Percentiles rank a stretch among this genome's conserved stretches.
Evolutionary conservation across 352 stramenopile genomes (phyloP).

Genomic region (Phytophthora quininea): DNA sequence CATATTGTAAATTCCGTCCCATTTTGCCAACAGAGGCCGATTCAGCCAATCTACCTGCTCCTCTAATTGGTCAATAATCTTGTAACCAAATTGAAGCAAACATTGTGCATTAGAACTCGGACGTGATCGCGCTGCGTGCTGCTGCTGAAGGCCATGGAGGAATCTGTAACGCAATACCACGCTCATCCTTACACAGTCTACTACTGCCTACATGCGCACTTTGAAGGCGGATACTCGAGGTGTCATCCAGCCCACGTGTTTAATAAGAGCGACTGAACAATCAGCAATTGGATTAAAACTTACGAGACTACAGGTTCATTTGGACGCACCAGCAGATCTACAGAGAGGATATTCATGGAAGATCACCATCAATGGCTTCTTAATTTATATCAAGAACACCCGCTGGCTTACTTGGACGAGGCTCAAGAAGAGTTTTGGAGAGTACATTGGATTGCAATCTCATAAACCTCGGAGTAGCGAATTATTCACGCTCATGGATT

Average conservation of each 20-base stretch:
- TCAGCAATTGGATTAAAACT: slow-evolving; percentile 22
- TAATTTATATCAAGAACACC: slow-evolving; percentile 4
- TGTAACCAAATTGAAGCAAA: too few species aligned
- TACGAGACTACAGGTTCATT: slow-evolving; percentile 31
- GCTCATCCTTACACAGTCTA: slow-evolving; percentile 19
- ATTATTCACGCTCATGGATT: slow-evolving; percentile 19
- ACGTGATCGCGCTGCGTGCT: too few species aligned
- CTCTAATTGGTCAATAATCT: too few species aligned
- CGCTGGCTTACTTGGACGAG: slow-evolving; percentile 16
- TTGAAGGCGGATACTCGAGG: slow-evolving; percentile 11
- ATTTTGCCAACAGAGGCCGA: too few species aligned
- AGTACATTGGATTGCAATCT: neutral
- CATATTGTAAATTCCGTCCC: too few species aligned
- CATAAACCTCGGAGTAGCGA: slow-evolving; percentile 8
- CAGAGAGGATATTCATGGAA: slow-evolving; percentile 10
- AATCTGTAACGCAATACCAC: slow-evolving; percentile 1
- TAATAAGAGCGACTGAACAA: slow-evolving; percentile 23
- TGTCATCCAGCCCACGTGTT: slow-evolving; percentile 15
- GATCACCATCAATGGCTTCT: slow-evolving; percentile 12
- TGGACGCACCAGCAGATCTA: neutral
- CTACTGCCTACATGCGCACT: slow-evolving; percentile 23
- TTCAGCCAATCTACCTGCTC: too few species aligned
- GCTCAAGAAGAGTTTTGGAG: slow-evolving; percentile 8
- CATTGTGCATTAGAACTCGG: neutral
- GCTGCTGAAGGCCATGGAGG: slow-evolving; percentile 7